A percentile compares a stretch with the other conserved stretches of the same genome.
phyloP scores from a whole-genome alignment of 768 basidiomycete genomes.

The Calocybe cyanea region DNA sequence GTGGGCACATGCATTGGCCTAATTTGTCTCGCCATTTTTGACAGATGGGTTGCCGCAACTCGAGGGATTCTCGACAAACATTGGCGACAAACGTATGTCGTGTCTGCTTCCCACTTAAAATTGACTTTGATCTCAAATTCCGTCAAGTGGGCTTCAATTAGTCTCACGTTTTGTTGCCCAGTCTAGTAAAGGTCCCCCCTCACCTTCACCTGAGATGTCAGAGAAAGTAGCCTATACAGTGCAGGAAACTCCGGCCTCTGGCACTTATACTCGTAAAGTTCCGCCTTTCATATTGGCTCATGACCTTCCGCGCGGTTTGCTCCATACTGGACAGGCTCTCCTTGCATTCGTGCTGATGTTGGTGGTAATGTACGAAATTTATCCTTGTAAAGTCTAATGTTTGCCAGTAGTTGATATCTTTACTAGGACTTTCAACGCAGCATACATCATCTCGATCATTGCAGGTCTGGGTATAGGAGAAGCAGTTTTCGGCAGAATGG shows the following conservation, averaged over 20 bases:
- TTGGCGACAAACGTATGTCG: slow-evolving; percentile 57
- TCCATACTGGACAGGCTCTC: slow-evolving; percentile 60
- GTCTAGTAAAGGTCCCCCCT: neutral
- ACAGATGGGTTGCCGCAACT: slow-evolving; percentile 63
- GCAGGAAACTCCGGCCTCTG: neutral
- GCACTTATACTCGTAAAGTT: slow-evolving; percentile 28
- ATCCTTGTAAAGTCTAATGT: neutral
- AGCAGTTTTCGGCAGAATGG: slow-evolving; percentile 60
- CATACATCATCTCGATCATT: slow-evolving; percentile 70
- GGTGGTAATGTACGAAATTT: slow-evolving; percentile 62
- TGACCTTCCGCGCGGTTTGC: slow-evolving; percentile 66
- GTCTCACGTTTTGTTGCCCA: neutral
- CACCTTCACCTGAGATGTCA: neutral
- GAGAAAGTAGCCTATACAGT: slow-evolving; percentile 11
- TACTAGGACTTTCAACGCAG: slow-evolving; percentile 78
- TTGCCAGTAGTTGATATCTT: slow-evolving; percentile 4
- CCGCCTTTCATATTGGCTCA: slow-evolving; percentile 65
- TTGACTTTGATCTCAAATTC: neutral
- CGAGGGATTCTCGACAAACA: slow-evolving; percentile 47
- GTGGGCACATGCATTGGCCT: slow-evolving; percentile 74
- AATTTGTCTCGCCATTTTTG: slow-evolving; percentile 62
- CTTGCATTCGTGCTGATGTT: slow-evolving; percentile 76
- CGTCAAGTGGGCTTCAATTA: slow-evolving; percentile 12
- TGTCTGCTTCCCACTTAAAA: neutral
- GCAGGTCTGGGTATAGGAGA: slow-evolving; percentile 75